These are phyloP conservation scores for Penicillium coprophilum DNA, from an alignment of 495 filamentous ascomycete species.

Conservation along the genomic window DNA sequence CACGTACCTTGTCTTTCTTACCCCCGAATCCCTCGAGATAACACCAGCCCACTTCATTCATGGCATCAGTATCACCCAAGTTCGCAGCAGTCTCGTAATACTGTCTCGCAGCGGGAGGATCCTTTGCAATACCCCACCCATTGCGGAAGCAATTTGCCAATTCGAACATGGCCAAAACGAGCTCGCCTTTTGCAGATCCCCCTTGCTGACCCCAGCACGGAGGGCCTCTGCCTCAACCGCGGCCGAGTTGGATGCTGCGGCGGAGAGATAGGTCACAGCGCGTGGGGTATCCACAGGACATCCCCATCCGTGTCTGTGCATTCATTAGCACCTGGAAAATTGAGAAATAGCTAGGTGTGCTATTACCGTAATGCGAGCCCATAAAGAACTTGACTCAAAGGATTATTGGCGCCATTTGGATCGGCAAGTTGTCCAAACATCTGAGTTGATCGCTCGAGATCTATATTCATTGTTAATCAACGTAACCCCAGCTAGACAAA, in stretches of 20 bases:
- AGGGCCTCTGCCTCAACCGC: conserved; percentile 81
- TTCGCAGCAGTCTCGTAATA: conserved; percentile 98
- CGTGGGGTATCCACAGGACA: conserved; percentile 66
- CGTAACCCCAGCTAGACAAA: neutral
- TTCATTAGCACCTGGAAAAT: neutral
- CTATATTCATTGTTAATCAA: conserved; percentile 25
- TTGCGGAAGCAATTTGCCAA: conserved; percentile 91
- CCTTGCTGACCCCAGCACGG: conserved; percentile 82
- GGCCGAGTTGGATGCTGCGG: conserved; percentile 89
- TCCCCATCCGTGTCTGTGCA: conserved; percentile 87
- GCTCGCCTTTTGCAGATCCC: conserved; percentile 95
- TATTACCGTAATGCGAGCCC: conserved; percentile 83
- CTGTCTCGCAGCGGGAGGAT: conserved; percentile 82
- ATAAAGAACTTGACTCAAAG: conserved; percentile 93
- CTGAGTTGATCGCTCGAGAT: conserved; percentile 69
- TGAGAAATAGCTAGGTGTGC: neutral
- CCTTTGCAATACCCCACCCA: conserved; percentile 90
- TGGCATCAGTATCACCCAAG: conserved; percentile 92
- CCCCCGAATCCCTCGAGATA: conserved; percentile 92
- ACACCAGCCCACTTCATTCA: conserved; percentile 97
- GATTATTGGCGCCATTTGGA: conserved; percentile 81
- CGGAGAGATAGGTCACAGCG: conserved; percentile 79
- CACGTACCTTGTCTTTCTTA: conserved; percentile 93
- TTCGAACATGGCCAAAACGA: conserved; percentile 97
- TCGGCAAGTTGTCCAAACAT: conserved; percentile 89